Evolutionary conservation across 1,284 basidiomycete genomes (phyloP), one percentile per base, ranked within the genome.

Genomic region (Amylostereum chailletii): DNA sequence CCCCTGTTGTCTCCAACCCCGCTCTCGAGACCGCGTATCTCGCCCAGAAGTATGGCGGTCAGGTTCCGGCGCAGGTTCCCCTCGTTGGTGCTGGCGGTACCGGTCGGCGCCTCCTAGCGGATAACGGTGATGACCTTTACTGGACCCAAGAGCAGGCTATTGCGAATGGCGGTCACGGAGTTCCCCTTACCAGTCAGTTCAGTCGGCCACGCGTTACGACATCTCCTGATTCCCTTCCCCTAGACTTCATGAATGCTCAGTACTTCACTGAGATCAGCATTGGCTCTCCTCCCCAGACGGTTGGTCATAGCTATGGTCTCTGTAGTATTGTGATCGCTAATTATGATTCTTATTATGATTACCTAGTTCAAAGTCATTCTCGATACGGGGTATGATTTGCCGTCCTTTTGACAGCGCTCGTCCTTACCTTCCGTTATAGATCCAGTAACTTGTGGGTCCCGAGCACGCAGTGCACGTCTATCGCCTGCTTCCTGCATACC

Each of bases 171-270:
- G 93, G 92, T 38, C 95, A 99, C 68, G 71, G 73, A 46, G 90
- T 98, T 43, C 95, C 95, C 52, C 77, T 99, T 46, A 87, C 77
- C 62, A 95, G 94, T 96, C 62, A 56, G 90, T 19, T 19, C 19
- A 19, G 19, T 19, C 19, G 19, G 19, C 19, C 19, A 19, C 19
- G 19, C 19, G 19, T 19, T 19, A 1, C 19, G 19, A 19, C 19
- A 19, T 79, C n/a, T 33, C 43, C 7, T 48, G 32, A 10, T 51
- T 42, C 38, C 40, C 19, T 33, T 43, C 33, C n/a, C 8, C 34
- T 27, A 33, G 94, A 99, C 76, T 99, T 93, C 72, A 83, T 96
- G 81, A 98, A 98, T 65, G 94, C 95, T 31, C 95, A 99, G 69
- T 98, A 99, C 73, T 99, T 81, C 66, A 80, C 93, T 36, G 89